A percentile compares a stretch with the other conserved stretches of the same genome.
Conservation (phyloP, 148 eudicot species). For the Chenopodium suecicum region DNA sequence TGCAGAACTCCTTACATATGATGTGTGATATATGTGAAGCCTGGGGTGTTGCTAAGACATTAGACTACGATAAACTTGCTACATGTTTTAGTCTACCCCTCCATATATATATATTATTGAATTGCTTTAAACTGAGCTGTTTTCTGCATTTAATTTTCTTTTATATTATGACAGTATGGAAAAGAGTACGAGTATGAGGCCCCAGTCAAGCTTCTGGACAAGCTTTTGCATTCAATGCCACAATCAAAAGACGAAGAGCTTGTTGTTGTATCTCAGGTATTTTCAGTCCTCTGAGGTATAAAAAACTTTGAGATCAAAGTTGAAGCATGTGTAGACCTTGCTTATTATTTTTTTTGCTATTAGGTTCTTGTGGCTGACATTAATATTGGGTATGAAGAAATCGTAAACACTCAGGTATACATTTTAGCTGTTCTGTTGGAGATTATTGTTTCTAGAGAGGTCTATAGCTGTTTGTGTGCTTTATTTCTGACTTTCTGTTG, state of each 20-base stretch:
- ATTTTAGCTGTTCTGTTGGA: conserved; percentile 2
- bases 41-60: neutral
- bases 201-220: conserved; percentile 89
- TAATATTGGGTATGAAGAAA: conserved; percentile 90
- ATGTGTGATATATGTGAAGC: neutral
- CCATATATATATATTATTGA: neutral
- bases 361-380: conserved; percentile 95
- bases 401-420: conserved; percentile 84
- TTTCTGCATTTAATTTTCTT: neutral
- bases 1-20: neutral
- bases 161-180: conserved; percentile 60
- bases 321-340: conserved; percentile 11
- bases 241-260: conserved; percentile 79
- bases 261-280: conserved; percentile 90
- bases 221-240: conserved; percentile 78
- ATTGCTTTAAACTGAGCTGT: neutral
- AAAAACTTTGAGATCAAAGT: too few species aligned
- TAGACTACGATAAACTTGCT: neutral
- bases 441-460: neutral
- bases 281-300: neutral
- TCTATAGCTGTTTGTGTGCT: neutral
- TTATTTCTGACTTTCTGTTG: neutral
- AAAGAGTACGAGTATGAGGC: conserved; percentile 89
- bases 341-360: neutral
- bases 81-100: neutral